A percentile compares a stretch with the other conserved stretches of the same genome.
phyloP scores from a whole-genome alignment of 2,329 filamentous ascomycete species.

The Cryphonectria naterciae region DNA sequence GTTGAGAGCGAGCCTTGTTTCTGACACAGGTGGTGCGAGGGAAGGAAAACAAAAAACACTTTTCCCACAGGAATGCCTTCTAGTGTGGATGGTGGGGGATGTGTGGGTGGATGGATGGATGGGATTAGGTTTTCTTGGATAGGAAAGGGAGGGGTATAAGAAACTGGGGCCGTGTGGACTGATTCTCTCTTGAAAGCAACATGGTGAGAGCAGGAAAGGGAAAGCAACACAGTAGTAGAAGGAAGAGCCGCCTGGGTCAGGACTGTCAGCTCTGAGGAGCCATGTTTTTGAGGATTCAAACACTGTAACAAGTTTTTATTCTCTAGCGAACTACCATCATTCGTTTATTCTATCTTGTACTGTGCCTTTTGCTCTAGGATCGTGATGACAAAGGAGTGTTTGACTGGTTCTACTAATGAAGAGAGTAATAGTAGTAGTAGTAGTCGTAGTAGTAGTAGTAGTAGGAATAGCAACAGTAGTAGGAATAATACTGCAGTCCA shows the following conservation, averaged over 20 bases:
- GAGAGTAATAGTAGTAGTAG: not conserved
- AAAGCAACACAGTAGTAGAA: not conserved
- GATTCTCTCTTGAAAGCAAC: not conserved
- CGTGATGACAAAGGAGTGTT: not conserved
- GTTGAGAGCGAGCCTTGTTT: slow-evolving; percentile 25
- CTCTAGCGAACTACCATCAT: not conserved
- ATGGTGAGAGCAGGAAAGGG: not conserved
- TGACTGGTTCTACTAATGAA: not conserved
- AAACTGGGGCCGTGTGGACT: slow-evolving; percentile 9
- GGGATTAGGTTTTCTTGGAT: not conserved
- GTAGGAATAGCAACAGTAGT: not conserved
- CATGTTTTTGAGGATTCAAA: slow-evolving; percentile 17
- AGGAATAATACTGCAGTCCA: not conserved
- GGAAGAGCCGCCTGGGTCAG: not conserved
- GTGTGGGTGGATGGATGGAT: too few relatives aligned
- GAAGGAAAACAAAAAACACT: not conserved
- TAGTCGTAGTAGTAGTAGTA: not conserved
- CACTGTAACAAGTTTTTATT: slow-evolving; percentile 24
- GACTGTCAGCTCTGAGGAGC: not conserved
- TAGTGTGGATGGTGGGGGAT: not conserved
- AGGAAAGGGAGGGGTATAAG: not conserved
- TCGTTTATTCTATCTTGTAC: not conserved
- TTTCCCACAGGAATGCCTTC: not conserved
- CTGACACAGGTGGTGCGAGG: not conserved
- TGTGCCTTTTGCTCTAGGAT: not conserved